Evolutionary conservation across 2,329 filamentous ascomycete species (phyloP), one percentile per base, ranked within the genome.

Genomic region (Fusarium tuaranense): DNA sequence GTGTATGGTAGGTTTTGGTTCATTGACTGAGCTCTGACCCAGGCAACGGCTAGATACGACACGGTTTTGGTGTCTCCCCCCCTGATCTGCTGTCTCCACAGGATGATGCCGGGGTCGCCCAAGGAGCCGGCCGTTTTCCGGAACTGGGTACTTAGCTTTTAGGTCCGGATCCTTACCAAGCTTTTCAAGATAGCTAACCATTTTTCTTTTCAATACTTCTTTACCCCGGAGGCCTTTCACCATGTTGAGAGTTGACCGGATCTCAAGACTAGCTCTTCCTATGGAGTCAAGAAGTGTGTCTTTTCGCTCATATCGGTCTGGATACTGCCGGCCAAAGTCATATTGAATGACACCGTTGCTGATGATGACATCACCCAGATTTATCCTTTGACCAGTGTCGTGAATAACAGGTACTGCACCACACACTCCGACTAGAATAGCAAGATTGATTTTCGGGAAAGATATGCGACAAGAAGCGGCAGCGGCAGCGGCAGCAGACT

Each of bases 241-340:
- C 4, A 66, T 66, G 22, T 13, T 0, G 0, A 71, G 1, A 0
- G 51, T 1, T 0, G 6, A 30, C 0, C 48, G 30, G 1, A 67
- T 18, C 14, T 71, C 67, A 0, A 3, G 22, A 0, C 4, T 53
- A 0, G 69, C 46, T 5, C 67, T 58, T 0, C 67, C 57, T 0
- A 41, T 22, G 0, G n/a, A 9, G 0, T 70, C 69, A 1, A 22
- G 7, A 0, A 61, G 2, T 0, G 22, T 30, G 8, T 12, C 13
- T 0, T 69, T 70, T 2, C 9, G 25, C 1, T 18, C 25, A 2
- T 44, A 41, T 0, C 16, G 0, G 1, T 27, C 60, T 0, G 68
- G 55, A 0, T 51, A 0, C 0, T 16, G 60, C 4, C 57, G 7
- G 0, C 48, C 69, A 8, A 71, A 25, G 13, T 71, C 69, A 14